phyloP scores from a whole-genome alignment of 805 yeast species.

The Isabelozyma heimii region DNA sequence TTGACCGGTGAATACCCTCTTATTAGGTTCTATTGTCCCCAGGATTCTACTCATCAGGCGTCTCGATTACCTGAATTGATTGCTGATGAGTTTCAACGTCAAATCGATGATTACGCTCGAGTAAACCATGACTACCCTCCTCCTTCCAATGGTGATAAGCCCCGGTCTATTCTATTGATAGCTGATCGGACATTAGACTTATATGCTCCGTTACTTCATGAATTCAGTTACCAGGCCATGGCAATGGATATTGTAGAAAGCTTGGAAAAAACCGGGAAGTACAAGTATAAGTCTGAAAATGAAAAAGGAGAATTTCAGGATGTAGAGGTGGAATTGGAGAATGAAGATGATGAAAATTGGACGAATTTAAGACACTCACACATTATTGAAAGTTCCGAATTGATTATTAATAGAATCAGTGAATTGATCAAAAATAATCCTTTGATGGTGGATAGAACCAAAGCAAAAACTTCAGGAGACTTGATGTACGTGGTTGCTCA shows the following conservation, averaged over 20 bases:
- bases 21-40: slow-evolving; percentile 65
- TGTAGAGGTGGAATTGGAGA: slow-evolving; percentile 40
- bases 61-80: slow-evolving; percentile 62
- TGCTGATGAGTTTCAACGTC: slow-evolving; percentile 68
- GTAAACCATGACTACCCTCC: slow-evolving; percentile 63
- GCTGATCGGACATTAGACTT: slow-evolving; percentile 84
- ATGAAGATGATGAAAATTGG: slow-evolving; percentile 76
- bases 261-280: slow-evolving; percentile 42
- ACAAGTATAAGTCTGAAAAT: slow-evolving; percentile 54
- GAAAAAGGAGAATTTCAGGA: slow-evolving; percentile 41
- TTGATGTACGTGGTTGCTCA: slow-evolving; percentile 73
- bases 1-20: slow-evolving; percentile 86
- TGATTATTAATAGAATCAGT: slow-evolving; percentile 54
- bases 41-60: slow-evolving; percentile 50
- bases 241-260: slow-evolving; percentile 66
- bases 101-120: slow-evolving; percentile 74
- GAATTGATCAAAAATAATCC: slow-evolving; percentile 73
- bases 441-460: slow-evolving; percentile 63
- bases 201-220: slow-evolving; percentile 82
- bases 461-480: slow-evolving; percentile 66
- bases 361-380: slow-evolving; percentile 66
- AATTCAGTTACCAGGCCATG: slow-evolving; percentile 89
- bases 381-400: slow-evolving; percentile 69
- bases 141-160: slow-evolving; percentile 48
- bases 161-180: slow-evolving; percentile 71